Percentiles rank a stretch among this genome's conserved stretches.
Evolutionary conservation across 257 asterid species (phyloP).

Genomic region (Solanum medicagineum): DNA sequence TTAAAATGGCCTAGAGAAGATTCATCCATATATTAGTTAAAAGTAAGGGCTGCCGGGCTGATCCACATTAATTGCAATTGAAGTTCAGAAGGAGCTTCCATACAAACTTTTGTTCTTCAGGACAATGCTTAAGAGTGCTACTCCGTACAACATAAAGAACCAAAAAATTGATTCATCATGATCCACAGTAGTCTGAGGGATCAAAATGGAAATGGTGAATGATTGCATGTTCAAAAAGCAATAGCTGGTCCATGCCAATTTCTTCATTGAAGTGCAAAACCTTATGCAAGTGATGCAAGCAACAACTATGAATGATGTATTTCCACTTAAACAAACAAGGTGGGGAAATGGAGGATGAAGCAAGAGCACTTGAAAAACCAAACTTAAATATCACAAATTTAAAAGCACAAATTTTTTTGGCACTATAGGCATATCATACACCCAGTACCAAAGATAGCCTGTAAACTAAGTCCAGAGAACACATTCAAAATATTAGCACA

Average conservation of each 20-base stretch:
- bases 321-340: background rate
- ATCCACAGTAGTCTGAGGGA: background rate
- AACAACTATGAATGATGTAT: background rate
- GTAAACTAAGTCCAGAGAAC: background rate
- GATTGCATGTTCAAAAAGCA: background rate
- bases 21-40: background rate
- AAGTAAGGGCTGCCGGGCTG: background rate
- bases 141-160: background rate
- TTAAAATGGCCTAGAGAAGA: background rate
- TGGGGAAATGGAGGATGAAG: background rate
- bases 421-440: background rate
- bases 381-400: background rate
- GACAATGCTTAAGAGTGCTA: background rate
- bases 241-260: background rate
- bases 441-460: background rate
- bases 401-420: background rate
- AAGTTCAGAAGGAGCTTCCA: background rate
- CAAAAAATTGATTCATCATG: background rate
- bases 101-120: background rate
- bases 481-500: background rate
- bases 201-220: background rate
- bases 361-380: background rate
- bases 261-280: background rate
- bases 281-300: background rate
- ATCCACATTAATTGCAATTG: background rate